These are phyloP conservation scores for Alternaria longipes DNA, from an alignment of 2,329 filamentous ascomycete species.

Conservation along the genomic window DNA sequence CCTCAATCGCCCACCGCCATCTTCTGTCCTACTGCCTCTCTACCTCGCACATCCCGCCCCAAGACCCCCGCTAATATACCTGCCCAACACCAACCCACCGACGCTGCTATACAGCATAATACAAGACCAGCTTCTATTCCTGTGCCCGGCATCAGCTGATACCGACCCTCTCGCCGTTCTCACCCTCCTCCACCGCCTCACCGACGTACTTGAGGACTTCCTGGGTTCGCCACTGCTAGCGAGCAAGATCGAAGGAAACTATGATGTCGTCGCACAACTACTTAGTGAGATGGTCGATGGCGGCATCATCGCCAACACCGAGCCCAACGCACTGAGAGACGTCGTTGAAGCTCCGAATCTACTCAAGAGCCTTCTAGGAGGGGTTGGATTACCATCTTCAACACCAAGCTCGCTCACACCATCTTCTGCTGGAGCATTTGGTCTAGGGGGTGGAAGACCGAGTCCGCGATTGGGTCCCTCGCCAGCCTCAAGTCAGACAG, in stretches of 20 bases:
- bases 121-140: slow-evolving; percentile 87
- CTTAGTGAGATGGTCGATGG: slow-evolving; percentile 97
- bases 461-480: slow-evolving; percentile 36
- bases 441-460: slow-evolving; percentile 24
- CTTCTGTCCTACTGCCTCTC: slow-evolving; percentile 79
- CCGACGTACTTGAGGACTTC: slow-evolving; percentile 94
- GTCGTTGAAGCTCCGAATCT: slow-evolving; percentile 90
- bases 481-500: slow-evolving; percentile 39
- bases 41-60: slow-evolving; percentile 85
- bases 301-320: slow-evolving; percentile 86
- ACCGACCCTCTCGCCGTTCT: slow-evolving; percentile 88
- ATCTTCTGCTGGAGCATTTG: slow-evolving; percentile 19
- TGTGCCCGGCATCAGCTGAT: slow-evolving; percentile 85
- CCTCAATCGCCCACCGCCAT: slow-evolving; percentile 79
- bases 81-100: slow-evolving; percentile 81
- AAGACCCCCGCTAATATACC: slow-evolving; percentile 85
- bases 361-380: slow-evolving; percentile 87
- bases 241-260: slow-evolving; percentile 85
- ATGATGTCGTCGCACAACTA: slow-evolving; percentile 93
- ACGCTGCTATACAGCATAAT: slow-evolving; percentile 87
- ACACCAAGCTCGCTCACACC: slow-evolving; percentile 44
- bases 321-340: slow-evolving; percentile 91
- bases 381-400: slow-evolving; percentile 77
- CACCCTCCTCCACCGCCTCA: slow-evolving; percentile 91
- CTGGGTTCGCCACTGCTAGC: slow-evolving; percentile 86